Evolutionary conservation across 2,329 filamentous ascomycete genomes (phyloP), one percentile per base, ranked within the genome.

Genomic region (Capronia coronata): DNA sequence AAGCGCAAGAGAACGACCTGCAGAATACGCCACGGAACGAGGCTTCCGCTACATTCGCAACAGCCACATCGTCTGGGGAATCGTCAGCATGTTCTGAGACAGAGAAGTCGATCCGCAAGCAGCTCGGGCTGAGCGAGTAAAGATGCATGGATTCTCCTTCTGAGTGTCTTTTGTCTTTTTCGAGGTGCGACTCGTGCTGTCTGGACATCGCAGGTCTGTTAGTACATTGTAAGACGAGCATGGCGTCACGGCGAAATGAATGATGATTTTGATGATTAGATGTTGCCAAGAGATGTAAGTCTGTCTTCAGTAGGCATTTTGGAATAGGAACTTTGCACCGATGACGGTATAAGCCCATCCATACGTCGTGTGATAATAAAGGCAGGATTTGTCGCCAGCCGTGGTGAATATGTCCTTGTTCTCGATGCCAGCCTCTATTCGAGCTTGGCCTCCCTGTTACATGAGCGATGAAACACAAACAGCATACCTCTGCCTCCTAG

Each of bases 21-120:
- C n/a, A 40, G 34, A 22, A 13, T 11, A 11, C 29, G 21, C 10
- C 39, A 11, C 19, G 19, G 14, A 25, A 21, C 25, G 23, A 30
- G 22, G 21, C 43, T 38, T 29, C 21, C 18, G 14, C 18, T 3
- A 37, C 14, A 37, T 6, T 3, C 34, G 14, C 14, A 6, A 37
- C 34, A 9, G 18, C 19, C 18, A 13, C 23, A 6, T 27, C 23
- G 34, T 38, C 39, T 23, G 38, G 19, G 3, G 40, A 14, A 13
- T 47, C 43, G 16, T 46, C 48, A 3, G 42, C 46, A 14, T 39
- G 34, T 23, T 54, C 51, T 13, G 55, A 56, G 46, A 49, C 51
- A 0, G 55, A 58, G 23, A 35, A 14, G 30, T 18, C 38, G 42
- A 58, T 56, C 23, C 52, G 53, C 6, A 38, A 25, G 14, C 56